These are phyloP conservation scores for Protea cynaroides DNA, from an alignment of 164 flowering plant genomes.

Conservation along the genomic window DNA sequence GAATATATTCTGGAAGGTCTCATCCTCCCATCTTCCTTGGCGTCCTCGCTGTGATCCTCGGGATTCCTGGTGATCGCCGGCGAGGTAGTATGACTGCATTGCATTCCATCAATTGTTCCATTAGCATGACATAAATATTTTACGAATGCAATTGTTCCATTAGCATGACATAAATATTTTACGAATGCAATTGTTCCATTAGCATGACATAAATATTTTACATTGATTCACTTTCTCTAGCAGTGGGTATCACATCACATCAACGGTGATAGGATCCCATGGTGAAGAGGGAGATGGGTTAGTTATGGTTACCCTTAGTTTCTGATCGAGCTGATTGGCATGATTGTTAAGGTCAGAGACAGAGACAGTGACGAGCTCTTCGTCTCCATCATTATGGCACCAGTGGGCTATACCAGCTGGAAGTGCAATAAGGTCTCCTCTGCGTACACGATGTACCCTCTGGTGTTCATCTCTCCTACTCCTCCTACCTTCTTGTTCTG, in stretches of 20 bases:
- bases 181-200: too few relatives aligned
- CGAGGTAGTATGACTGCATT: constrained; percentile 31
- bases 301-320: constrained; percentile 28
- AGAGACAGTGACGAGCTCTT: constrained; percentile 34
- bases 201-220: not conserved
- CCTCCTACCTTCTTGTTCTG: not conserved
- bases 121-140: not conserved
- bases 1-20: constrained; percentile 29
- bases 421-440: constrained; percentile 54
- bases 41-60: constrained; percentile 3
- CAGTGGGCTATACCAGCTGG: constrained; percentile 60
- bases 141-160: too few relatives aligned
- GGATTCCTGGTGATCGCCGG: constrained; percentile 20
- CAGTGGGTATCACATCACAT: too few relatives aligned
- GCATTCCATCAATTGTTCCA: too few relatives aligned
- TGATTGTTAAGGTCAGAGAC: constrained; percentile 42
- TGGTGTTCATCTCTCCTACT: constrained; percentile 45
- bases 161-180: not conserved
- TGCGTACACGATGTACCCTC: constrained; percentile 31
- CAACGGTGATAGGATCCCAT: too few relatives aligned
- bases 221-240: too few relatives aligned
- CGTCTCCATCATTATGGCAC: constrained; percentile 46
- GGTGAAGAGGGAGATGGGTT: constrained; percentile 26
- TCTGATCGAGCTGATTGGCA: constrained; percentile 58
- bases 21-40: not conserved